Conservation (phyloP, 108 stramenopile species). For the Poteriospumella lacustris region DNA sequence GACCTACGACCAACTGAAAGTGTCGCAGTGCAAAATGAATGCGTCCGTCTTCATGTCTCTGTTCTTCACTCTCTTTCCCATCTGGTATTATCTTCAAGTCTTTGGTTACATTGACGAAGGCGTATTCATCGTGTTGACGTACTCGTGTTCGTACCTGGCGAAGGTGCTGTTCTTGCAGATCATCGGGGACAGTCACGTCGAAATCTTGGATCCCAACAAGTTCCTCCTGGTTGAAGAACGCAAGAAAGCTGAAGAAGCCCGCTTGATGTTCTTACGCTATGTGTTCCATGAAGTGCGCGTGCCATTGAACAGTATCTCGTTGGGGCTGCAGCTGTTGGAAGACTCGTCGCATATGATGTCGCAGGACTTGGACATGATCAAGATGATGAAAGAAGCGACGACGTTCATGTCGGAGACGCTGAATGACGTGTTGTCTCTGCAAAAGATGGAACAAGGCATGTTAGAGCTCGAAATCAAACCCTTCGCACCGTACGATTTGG, state of each 20-base stretch:
- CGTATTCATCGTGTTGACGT: not conserved
- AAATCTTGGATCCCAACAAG: slow-evolving; percentile 13
- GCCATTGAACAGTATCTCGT: slow-evolving; percentile 4
- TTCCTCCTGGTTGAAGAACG: not conserved
- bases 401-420: not conserved
- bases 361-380: not conserved
- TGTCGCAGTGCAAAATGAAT: slow-evolving; percentile 10
- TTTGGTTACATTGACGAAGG: not conserved
- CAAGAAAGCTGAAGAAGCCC: slow-evolving; percentile 5
- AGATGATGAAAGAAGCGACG: not conserved
- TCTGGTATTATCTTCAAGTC: not conserved
- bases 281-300: slow-evolving; percentile 31
- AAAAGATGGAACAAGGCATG: slow-evolving; percentile 20
- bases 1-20: not conserved
- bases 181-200: not conserved
- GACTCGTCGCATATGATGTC: not conserved
- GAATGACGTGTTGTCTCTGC: slow-evolving; percentile 22
- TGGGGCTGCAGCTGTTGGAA: slow-evolving; percentile 13
- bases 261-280: slow-evolving; percentile 28
- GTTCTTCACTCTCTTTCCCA: not conserved
- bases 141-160: not conserved
- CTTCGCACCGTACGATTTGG: not conserved
- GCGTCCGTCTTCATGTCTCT: not conserved
- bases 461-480: not conserved
- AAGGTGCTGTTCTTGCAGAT: not conserved